Conservation (phyloP, 2,329 filamentous ascomycete genomes). For the Beauveria sp. region DNA sequence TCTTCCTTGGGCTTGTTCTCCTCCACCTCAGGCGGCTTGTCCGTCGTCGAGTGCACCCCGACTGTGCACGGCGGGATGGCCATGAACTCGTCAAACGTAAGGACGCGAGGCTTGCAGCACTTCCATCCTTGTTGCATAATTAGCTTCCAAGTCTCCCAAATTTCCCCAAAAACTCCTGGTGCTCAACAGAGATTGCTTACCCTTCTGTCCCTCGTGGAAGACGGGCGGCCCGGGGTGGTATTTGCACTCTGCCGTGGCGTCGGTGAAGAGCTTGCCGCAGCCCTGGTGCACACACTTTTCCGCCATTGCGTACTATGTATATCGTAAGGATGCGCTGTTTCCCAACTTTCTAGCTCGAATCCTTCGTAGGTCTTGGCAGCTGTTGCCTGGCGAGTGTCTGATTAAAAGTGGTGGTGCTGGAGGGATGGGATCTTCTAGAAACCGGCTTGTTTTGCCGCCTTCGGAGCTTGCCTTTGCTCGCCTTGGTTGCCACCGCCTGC, state of each 20-base stretch:
- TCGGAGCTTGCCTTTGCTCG: constrained; percentile 9
- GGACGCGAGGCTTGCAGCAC: constrained; percentile 93
- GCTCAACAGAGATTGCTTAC: constrained; percentile 37
- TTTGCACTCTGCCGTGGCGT: constrained; percentile 73
- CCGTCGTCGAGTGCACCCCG: constrained; percentile 85
- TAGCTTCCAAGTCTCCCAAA: neutral
- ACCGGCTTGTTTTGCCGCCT: constrained; percentile 10
- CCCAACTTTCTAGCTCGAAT: neutral
- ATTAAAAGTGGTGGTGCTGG: neutral
- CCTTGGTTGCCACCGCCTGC: constrained; percentile 27
- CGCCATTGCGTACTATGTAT: constrained; percentile 41
- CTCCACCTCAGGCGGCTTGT: constrained; percentile 55
- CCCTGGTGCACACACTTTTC: constrained; percentile 94
- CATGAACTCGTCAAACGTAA: constrained; percentile 98
- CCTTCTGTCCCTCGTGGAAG: constrained; percentile 98
- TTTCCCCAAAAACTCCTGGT: neutral
- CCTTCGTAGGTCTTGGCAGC: neutral
- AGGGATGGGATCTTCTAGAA: constrained; percentile 29
- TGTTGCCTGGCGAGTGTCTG: neutral
- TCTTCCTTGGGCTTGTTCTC: constrained; percentile 49
- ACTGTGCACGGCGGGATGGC: constrained; percentile 84
- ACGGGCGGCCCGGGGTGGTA: constrained; percentile 92
- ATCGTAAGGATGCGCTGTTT: neutral
- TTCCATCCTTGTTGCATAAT: constrained; percentile 67
- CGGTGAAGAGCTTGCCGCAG: constrained; percentile 81